Conservation (phyloP, 1,139 yeast species). For the Geotrichum reessii region DNA sequence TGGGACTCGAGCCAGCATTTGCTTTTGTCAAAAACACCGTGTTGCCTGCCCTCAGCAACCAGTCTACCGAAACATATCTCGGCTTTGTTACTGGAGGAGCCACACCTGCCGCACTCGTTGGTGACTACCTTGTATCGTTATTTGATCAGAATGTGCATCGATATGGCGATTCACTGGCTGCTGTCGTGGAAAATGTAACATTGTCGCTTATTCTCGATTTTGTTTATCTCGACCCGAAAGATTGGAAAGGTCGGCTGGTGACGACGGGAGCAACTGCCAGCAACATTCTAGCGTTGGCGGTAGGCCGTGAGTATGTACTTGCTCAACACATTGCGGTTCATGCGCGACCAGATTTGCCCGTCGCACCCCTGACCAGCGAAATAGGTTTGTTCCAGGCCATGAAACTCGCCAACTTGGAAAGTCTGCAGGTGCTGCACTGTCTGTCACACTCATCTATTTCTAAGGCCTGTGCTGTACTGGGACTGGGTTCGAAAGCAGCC, state of each 20-base stretch:
- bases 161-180: slow-evolving; percentile 25
- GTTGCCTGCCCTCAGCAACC: slow-evolving; percentile 26
- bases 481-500: slow-evolving; percentile 26
- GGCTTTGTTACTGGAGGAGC: slow-evolving; percentile 32
- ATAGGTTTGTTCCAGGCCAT: slow-evolving; percentile 19
- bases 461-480: slow-evolving; percentile 29
- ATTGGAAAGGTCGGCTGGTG: slow-evolving; percentile 25
- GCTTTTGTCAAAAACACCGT: slow-evolving; percentile 19
- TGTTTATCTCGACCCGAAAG: slow-evolving; percentile 21
- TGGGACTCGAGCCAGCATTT: slow-evolving; percentile 22
- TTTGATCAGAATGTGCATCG: slow-evolving; percentile 26
- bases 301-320: slow-evolving; percentile 26
- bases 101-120: slow-evolving; percentile 30
- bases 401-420: slow-evolving; percentile 20
- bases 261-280: slow-evolving; percentile 32
- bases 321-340: background rate
- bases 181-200: slow-evolving; percentile 25
- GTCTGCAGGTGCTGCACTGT: slow-evolving; percentile 25
- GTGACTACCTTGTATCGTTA: slow-evolving; percentile 26
- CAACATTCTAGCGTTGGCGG: slow-evolving; percentile 26
- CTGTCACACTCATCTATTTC: slow-evolving; percentile 27
- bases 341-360: background rate
- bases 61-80: slow-evolving; percentile 24
- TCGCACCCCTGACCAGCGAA: slow-evolving; percentile 1
- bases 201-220: slow-evolving; percentile 25